These are phyloP conservation scores for Centella asiatica DNA, from an alignment of 129 eudicot genomes.

Conservation along the genomic window DNA sequence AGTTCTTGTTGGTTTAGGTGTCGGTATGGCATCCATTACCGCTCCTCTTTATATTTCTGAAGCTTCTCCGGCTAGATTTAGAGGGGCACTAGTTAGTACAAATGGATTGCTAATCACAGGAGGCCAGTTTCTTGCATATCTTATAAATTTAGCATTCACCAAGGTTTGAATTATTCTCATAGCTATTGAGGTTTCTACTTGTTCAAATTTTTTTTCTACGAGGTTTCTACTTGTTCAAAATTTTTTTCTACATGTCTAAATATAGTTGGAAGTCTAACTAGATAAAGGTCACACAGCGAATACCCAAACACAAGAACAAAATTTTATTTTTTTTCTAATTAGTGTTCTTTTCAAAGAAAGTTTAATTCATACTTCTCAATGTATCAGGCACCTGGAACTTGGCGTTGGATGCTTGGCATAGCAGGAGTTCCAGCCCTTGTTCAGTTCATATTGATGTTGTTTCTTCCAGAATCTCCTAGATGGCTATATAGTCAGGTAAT, in stretches of 20 bases:
- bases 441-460: conserved; percentile 43
- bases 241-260: too few species aligned
- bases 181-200: neutral
- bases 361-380: too few species aligned
- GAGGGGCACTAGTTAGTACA: conserved; percentile 52
- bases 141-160: conserved; percentile 70
- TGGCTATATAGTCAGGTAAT: conserved; percentile 62
- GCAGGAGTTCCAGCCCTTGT: conserved; percentile 64
- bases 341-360: too few species aligned
- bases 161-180: conserved; percentile 21
- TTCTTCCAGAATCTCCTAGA: conserved; percentile 61
- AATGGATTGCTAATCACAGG: conserved; percentile 67
- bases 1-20: conserved; percentile 41
- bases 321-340: too few species aligned
- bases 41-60: conserved; percentile 49
- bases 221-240: too few species aligned
- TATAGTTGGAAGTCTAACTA: too few species aligned
- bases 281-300: too few species aligned
- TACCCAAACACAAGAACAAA: too few species aligned
- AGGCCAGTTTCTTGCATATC: conserved; percentile 66
- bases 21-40: conserved; percentile 59
- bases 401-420: conserved; percentile 68
- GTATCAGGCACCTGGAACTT: conserved; percentile 48
- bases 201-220: too few species aligned
- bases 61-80: conserved; percentile 43